Base-by-base conservation (phyloP, 768 basidiomycete species). In the Phylloporus arenicola region DNA sequence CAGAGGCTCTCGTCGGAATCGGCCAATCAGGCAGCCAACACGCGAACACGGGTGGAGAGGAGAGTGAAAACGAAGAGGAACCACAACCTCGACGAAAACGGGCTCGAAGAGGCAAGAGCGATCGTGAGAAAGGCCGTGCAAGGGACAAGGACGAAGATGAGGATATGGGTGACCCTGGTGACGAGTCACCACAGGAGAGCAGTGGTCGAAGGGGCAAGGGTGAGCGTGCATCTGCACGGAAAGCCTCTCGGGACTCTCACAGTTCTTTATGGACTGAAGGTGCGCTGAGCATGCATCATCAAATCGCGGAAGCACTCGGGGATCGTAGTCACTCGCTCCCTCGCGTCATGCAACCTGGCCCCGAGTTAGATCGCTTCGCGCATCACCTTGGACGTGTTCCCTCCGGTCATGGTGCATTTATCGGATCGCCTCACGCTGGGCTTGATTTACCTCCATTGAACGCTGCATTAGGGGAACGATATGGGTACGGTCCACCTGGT, bases 1-100 rank as follows among this genome's bases (percentile, higher is more conserved):
- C 91, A 11, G 91, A 92, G 70, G 84, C 88, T 3, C 81, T 93
- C 39, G 89, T 92, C 39, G 83, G 87, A 42, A 88, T 92, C 30
- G 86, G 88, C 27, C 80, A 88, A 45, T 67, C 63, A 16, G 68
- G 67, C 34, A 64, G 67, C 24, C 68, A 65, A 49, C 68, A 66
- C 29, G 59, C 64, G 25, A 68, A 69, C 45, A 69, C 68, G 4
- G 65, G 63, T 51, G 65, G 67, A 7, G 76, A 70, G 34, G 73
- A 69, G 27, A 75, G 78, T 48, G 77, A 78, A 50, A 63, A 61
- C 31, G 66, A 68, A 30, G 68, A 69, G 16, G 78, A 77, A 34
- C 68, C 60, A 12, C 76, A 78, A 54, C 83, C 84, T 31, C 76
- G 75, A 68, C 75, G 78, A 70, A 84, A 84, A 65, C 72, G 84